Evolutionary conservation across 768 basidiomycete species (phyloP).

Genomic region (Cystofilobasidium capitatum): DNA sequence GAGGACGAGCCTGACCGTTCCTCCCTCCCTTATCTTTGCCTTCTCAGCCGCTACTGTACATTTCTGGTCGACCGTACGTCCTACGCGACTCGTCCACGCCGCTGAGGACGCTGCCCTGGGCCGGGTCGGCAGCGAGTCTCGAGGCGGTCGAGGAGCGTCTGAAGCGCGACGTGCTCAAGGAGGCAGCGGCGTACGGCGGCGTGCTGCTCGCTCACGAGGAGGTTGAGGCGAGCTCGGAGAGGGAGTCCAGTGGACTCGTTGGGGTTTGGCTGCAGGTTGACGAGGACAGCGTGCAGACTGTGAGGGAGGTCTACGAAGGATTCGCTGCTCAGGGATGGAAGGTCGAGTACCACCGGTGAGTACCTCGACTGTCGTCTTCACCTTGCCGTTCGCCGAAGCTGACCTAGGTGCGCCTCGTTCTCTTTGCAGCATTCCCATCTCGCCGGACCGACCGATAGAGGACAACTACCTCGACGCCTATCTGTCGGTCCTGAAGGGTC

Average conservation of each 20-base stretch:
- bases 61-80: slow-evolving; percentile 59
- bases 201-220: slow-evolving; percentile 78
- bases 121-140: slow-evolving; percentile 62
- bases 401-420: slow-evolving; percentile 19
- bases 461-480: slow-evolving; percentile 96
- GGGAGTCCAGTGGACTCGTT: slow-evolving; percentile 68
- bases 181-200: slow-evolving; percentile 75
- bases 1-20: slow-evolving; percentile 1
- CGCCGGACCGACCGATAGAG: slow-evolving; percentile 82
- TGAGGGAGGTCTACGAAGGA: slow-evolving; percentile 70
- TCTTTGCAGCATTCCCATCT: slow-evolving; percentile 84
- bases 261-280: slow-evolving; percentile 94
- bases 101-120: slow-evolving; percentile 21
- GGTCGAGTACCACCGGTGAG: slow-evolving; percentile 80
- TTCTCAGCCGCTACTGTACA: slow-evolving; percentile 54
- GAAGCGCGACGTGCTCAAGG: slow-evolving; percentile 81
- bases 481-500: slow-evolving; percentile 38
- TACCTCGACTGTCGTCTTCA: slow-evolving; percentile 14
- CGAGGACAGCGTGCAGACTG: slow-evolving; percentile 68
- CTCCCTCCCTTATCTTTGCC: slow-evolving; percentile 53
- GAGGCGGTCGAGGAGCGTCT: slow-evolving; percentile 78
- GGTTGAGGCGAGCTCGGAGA: slow-evolving; percentile 44
- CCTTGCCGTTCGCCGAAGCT: neutral
- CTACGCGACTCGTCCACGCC: slow-evolving; percentile 20
- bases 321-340: slow-evolving; percentile 78